Base-by-base conservation (phyloP, 208 protist species). In the Naegleria gruberi region DNA sequence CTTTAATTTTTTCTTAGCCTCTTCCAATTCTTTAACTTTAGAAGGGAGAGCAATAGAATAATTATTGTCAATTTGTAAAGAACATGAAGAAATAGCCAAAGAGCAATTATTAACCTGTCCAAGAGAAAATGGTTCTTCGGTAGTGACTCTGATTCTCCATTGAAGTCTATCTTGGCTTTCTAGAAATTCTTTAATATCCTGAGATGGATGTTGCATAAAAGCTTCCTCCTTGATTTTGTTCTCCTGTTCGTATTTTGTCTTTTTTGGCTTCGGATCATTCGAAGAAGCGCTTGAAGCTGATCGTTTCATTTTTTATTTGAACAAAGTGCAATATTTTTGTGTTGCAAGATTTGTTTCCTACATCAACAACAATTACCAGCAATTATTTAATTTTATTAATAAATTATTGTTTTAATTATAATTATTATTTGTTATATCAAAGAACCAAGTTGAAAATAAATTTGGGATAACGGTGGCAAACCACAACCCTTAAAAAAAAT, bases 171-270 rank as follows among this genome's bases (percentile, higher is more conserved):
- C 26, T 37, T 37, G 6, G 5, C n/a, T 77, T 77, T 77, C 65
- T n/a, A 77, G 34, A 77, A 77, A 77, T 77, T 77, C 65, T 77
- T 77, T 77, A 37, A 77, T 77, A 77, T 77, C 65, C 30, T 77
- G 30, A 77, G 65, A 77, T 37, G 65, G 65, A 77, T 77, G 65
- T 37, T 8, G 26, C 30, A 77, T 37, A 77, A 77, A 37, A 37
- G 26, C 30, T n/a, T 77, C 30, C 34, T 77, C 65, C 34, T 37
- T 8, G 26, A 8, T 26, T 77, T 77, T 12, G 12, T 37, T 37
- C 34, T 37, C 65, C 10, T 19, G 26, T 77, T 10, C 51, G 30
- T 65, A 65, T 65, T 65, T 65, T 65, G 51, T 65, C 51, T 65
- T 65, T 65, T 65, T 65, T n/a, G n/a, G n/a, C n/a, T n/a, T n/a